Evolutionary conservation across 2,329 filamentous ascomycete species (phyloP), one percentile per base, ranked within the genome.

Genomic region (Tolypocladium endophyticum): DNA sequence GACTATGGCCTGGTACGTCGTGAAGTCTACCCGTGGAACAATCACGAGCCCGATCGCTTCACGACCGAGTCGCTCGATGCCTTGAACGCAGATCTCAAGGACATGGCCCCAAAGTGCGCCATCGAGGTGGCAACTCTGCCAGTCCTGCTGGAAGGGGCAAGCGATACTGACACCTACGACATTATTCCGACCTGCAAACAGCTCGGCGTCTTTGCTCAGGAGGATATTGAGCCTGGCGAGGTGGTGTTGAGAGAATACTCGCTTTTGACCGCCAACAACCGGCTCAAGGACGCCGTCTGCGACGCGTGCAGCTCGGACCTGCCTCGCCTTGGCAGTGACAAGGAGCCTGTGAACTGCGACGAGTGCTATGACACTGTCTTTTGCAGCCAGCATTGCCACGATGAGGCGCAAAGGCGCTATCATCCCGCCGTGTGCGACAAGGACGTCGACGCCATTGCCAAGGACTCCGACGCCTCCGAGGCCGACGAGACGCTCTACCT

Each of bases 121-220:
- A 89, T 96, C 36, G 83, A 85, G 60, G 87, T 88, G 3, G 86
- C 91, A 0, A 82, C 87, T 38, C 76, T 99, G 5, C 94, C 93
- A 0, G 77, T 89, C 0, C 75, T 97, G 30, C 77, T 86, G 14
- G 78, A 81, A 55, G 76, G 77, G 30, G 81, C 80, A 4, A 81
- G 81, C 60, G 74, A 75, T 35, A 79, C 76, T 1, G 77, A 81
- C 61, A 69, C 68, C 33, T 78, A 77, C 64, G 76, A 79, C n/a
- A 76, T 76, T 47, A 81, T 80, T 20, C 76, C 79, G 11, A 87
- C 83, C 6, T 87, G 86, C 65, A 82, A 83, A 61, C 94, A 99
- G 72, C 82, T 99, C 0, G 94, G 94, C 5, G 81, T 99, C 4
- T 97, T 97, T 71, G 93, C 92, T 9, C 90, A 86, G 66, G 83